Evolutionary conservation across 2,329 filamentous ascomycete species (phyloP), one percentile per base, ranked within the genome.

Genomic region (Escovopsis sp.): DNA sequence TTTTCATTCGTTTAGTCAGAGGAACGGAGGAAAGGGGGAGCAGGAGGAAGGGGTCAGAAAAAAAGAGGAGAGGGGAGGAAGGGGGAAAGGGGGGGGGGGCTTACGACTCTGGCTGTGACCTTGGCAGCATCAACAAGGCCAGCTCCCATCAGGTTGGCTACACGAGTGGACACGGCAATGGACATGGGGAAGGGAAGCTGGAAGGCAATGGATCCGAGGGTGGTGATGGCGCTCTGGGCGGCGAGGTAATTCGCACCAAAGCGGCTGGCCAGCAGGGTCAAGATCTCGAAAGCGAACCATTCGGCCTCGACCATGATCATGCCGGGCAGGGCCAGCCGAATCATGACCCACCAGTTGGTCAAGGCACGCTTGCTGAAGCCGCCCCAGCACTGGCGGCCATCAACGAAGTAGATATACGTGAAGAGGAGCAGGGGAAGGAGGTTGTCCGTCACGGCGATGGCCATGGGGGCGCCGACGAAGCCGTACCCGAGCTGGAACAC

Each of bases 251-350:
- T 80, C 2, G 84, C 77, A 12, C 83, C 84, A 45, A 95, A 80
- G 52, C 83, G 85, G 41, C 81, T 85, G 0, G 85, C 76, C 8
- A 80, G 77, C n/a, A 95, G 69, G 0, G 87, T 94, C 48, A 94
- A 68, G 39, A 94, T 77, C 59, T 96, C 89, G 59, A 96, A 96
- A 6, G 88, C 87, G 10, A 95, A 72, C 64, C 85, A 94, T 59
- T 96, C 89, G 5, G 89, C 87, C 59, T 93, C 80, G 2, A 96
- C 82, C 88, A 95, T 95, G 49, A 94, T 67, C 58, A 96, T 78
- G 1, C 89, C 89, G 0, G 89, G 88, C 11, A 95, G 66, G 0
- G 89, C 86, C 33, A 96, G 79, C 39, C 78, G 77, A 53, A 96
- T 75, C 89, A 94, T 93, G 8, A 60, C 54, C 53, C 89, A 45